Evolutionary conservation across 495 filamentous ascomycete species (phyloP).

Genomic region (Margaritispora aquatica): DNA sequence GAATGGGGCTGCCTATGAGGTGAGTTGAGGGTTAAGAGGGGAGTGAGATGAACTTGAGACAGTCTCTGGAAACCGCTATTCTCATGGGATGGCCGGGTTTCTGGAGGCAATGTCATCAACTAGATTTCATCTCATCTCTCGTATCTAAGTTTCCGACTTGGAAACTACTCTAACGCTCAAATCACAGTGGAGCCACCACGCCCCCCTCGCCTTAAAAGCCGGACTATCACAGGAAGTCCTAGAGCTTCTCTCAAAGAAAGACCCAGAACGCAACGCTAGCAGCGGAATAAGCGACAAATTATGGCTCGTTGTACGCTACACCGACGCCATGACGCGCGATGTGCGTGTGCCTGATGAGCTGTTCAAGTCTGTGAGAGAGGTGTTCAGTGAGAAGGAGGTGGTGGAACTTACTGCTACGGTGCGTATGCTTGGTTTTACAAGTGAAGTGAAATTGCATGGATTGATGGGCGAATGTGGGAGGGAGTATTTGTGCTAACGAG

Average conservation of each 20-base stretch:
- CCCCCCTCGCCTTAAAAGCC: constrained; percentile 44
- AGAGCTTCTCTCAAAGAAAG: constrained; percentile 6
- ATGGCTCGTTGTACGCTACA: constrained; percentile 56
- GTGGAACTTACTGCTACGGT: constrained; percentile 71
- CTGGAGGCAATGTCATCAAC: too few species aligned
- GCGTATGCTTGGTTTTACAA: not conserved
- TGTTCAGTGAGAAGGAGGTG: constrained; percentile 59
- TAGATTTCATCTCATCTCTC: too few species aligned
- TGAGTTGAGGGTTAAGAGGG: too few species aligned
- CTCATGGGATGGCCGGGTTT: too few species aligned
- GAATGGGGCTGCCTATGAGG: constrained; percentile 68
- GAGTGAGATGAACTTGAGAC: too few species aligned
- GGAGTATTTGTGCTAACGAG: not conserved
- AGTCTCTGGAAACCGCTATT: too few species aligned
- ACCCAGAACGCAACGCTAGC: not conserved
- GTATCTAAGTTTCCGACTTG: too few species aligned
- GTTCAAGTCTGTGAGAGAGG: constrained; percentile 48
- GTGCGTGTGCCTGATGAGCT: constrained; percentile 56
- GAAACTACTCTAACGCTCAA: constrained; percentile 43
- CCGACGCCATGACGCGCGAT: constrained; percentile 66
- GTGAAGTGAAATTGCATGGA: not conserved
- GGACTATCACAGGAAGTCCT: constrained; percentile 47
- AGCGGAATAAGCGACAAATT: constrained; percentile 43
- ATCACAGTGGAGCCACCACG: constrained; percentile 27
- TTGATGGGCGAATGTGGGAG: not conserved